phyloP scores from a whole-genome alignment of 345 rosid species.

The Acer campestre region DNA sequence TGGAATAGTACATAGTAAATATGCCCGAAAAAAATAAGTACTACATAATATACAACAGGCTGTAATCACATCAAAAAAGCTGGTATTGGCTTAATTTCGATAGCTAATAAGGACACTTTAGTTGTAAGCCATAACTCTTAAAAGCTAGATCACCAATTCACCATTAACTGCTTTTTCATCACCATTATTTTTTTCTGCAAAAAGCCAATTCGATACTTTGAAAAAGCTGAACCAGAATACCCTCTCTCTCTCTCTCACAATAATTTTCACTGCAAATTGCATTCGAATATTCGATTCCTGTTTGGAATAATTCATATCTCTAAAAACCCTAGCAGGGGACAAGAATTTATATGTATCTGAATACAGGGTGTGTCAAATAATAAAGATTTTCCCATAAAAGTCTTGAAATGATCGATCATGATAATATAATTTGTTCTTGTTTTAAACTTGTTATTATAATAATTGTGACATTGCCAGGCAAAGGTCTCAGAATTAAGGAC shows the following conservation, averaged over 20 bases:
- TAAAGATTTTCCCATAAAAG: background rate
- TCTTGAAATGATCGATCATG: no score
- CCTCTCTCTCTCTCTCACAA: background rate
- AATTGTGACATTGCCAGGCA: background rate
- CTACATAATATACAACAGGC: background rate
- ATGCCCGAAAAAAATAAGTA: background rate
- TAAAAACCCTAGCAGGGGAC: background rate
- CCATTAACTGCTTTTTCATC: background rate
- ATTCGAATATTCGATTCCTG: background rate
- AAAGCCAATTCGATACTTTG: background rate
- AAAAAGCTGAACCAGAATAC: background rate
- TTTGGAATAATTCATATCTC: background rate
- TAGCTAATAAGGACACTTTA: background rate
- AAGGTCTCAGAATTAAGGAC: background rate
- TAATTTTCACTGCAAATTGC: background rate
- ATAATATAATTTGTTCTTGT: background rate
- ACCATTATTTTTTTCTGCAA: background rate
- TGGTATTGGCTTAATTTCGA: background rate
- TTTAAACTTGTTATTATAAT: no score
- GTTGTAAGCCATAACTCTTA: background rate
- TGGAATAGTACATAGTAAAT: no score
- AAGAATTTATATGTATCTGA: background rate
- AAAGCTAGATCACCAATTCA: background rate
- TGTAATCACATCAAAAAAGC: background rate
- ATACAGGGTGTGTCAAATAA: background rate